Percentiles rank a stretch among this genome's conserved stretches.
These are phyloP conservation scores for Candolleomyces aberdarensis DNA, from an alignment of 768 basidiomycete genomes.

Conservation along the genomic window DNA sequence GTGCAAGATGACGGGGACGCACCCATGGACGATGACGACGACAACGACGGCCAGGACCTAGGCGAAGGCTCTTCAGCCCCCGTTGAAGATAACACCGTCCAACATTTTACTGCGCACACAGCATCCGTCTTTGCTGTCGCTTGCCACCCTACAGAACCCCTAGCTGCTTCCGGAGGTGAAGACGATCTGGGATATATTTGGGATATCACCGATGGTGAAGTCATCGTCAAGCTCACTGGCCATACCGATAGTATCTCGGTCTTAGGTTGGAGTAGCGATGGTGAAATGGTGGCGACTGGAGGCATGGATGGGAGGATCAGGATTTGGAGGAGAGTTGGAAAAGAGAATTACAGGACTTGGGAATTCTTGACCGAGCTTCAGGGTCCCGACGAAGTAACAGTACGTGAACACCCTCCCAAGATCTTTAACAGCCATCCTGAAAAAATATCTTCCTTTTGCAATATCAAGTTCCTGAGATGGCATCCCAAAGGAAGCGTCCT, in stretches of 20 bases:
- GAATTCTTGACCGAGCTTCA: constrained; percentile 92
- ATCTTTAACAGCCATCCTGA: neutral
- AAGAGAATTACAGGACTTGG: constrained; percentile 75
- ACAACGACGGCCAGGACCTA: constrained; percentile 40
- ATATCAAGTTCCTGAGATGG: constrained; percentile 85
- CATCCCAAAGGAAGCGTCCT: constrained; percentile 91
- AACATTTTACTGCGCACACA: constrained; percentile 64
- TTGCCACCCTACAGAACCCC: constrained; percentile 75
- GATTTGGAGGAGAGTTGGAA: constrained; percentile 85
- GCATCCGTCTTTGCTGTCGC: constrained; percentile 83
- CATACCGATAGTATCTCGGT: constrained; percentile 89
- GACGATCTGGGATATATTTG: constrained; percentile 95
- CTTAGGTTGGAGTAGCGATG: constrained; percentile 80
- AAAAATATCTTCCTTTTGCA: constrained; percentile 6
- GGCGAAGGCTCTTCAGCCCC: constrained; percentile 40
- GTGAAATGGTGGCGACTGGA: constrained; percentile 91
- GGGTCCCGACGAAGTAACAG: constrained; percentile 95
- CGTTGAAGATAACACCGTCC: constrained; percentile 61
- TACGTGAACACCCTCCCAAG: constrained; percentile 32
- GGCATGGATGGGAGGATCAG: constrained; percentile 97
- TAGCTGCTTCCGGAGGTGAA: constrained; percentile 92
- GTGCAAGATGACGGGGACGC: constrained; percentile 62
- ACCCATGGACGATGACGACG: constrained; percentile 72
- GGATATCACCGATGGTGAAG: constrained; percentile 79
- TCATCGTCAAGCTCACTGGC: constrained; percentile 82